phyloP scores from a whole-genome alignment of 2,329 filamentous ascomycete genomes.

The Hypoxylon sp. region DNA sequence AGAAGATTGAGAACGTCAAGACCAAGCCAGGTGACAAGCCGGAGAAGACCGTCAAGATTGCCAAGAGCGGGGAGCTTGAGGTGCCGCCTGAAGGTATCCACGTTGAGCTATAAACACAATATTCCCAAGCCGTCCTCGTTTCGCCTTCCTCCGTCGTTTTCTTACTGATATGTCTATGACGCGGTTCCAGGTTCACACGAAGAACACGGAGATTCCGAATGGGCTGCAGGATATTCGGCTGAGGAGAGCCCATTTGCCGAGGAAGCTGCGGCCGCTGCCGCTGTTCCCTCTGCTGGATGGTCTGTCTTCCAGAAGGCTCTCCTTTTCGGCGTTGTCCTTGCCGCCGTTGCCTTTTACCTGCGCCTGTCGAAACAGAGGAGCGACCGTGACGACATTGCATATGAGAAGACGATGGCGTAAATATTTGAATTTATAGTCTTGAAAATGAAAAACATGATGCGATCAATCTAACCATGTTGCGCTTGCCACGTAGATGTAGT shows the following conservation, averaged over 20 bases:
- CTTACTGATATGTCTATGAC: slow-evolving; percentile 53
- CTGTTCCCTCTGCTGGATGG: slow-evolving; percentile 56
- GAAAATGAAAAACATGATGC: slow-evolving; percentile 33
- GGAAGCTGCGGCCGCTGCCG: slow-evolving; percentile 42
- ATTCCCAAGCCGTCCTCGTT: slow-evolving; percentile 51
- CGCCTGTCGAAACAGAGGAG: slow-evolving; percentile 58
- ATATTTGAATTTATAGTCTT: slow-evolving; percentile 31
- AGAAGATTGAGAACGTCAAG: slow-evolving; percentile 80
- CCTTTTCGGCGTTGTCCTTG: slow-evolving; percentile 65
- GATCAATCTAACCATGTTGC: slow-evolving; percentile 9
- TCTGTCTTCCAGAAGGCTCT: slow-evolving; percentile 65
- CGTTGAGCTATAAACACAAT: slow-evolving; percentile 80
- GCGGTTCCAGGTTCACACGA: slow-evolving; percentile 55
- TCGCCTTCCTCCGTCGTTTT: slow-evolving; percentile 56
- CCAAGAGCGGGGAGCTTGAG: slow-evolving; percentile 86
- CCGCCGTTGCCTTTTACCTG: slow-evolving; percentile 62
- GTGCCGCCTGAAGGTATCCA: slow-evolving; percentile 94
- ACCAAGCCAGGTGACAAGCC: slow-evolving; percentile 80
- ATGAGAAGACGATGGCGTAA: slow-evolving; percentile 63
- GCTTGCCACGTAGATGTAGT: not conserved
- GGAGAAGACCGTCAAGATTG: slow-evolving; percentile 78
- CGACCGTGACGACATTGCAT: slow-evolving; percentile 54
- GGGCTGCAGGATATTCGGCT: slow-evolving; percentile 56
- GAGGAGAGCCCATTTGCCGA: slow-evolving; percentile 52
- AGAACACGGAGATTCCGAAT: slow-evolving; percentile 56